Evolutionary conservation across 169 alveolate species (phyloP), one percentile per base, ranked within the genome.

Genomic region (Plasmodium inui): DNA sequence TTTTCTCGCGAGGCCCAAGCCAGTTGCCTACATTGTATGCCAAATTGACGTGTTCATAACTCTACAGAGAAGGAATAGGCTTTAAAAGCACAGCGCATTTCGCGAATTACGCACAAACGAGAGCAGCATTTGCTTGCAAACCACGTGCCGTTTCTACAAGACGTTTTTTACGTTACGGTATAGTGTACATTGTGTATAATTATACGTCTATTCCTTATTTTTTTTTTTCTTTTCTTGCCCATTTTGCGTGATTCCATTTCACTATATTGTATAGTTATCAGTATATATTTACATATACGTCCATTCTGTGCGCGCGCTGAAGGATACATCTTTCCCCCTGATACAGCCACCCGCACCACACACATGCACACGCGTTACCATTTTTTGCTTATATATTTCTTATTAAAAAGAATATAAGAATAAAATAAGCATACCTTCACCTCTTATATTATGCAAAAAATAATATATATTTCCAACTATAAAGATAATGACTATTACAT

Each of bases 401-500:
- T 44, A 82, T 82, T 82, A 55, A 30, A 82, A 53, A 2, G 32
- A 37, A 41, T 79, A 79, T 79, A 79, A 79, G 84, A 79, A 79
- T 34, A 39, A 79, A 41, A 79, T 79, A 79, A 50, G 84, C 57
- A 79, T 41, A 41, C 26, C 57, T 70, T 71, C 14, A 19, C 79
- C 34, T 32, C 46, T 89, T 37, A 4, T 34, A 79, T 76, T 37
- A 78, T 41, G 76, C 83, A 89, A 79, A 39, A 34, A 79, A 26
- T 57, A 37, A 78, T 61, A 85, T 50, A 88, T 57, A 57, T 67
- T 32, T 50, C 32, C 7, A 79, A 79, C 26, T 28, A 44, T 71
- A 89, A 57, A 89, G 17, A 79, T 89, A 89, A 89, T 89, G 94
- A 89, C 94, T 41, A 61, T 80, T 55, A 89, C 88, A 79, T 57